A percentile compares a stretch with the other conserved stretches of the same genome.
Conservation (phyloP, 2,329 filamentous ascomycete species). For the Periconia sp. region DNA sequence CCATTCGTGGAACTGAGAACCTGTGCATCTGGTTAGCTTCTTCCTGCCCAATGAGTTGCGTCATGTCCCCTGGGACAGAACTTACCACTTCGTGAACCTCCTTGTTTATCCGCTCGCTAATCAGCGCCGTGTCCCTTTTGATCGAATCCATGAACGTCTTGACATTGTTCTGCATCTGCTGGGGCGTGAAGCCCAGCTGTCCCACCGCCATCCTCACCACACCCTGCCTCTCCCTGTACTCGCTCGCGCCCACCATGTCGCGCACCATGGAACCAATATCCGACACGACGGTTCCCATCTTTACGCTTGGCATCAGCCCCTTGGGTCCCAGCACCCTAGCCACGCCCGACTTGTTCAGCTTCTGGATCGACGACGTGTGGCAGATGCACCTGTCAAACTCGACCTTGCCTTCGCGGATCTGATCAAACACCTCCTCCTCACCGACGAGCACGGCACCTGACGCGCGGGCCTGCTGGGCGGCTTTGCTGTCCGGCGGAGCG, state of each 20-base stretch:
- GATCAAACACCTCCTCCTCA: conserved; percentile 81
- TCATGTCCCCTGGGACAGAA: conserved; percentile 11
- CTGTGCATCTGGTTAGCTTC: conserved; percentile 46
- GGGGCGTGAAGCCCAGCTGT: conserved; percentile 84
- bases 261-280: conserved; percentile 74
- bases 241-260: conserved; percentile 79
- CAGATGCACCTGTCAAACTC: conserved; percentile 89
- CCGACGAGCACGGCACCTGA: conserved; percentile 83
- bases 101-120: conserved; percentile 69
- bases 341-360: conserved; percentile 78
- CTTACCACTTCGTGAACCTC: conserved; percentile 70
- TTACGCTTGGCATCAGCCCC: conserved; percentile 88
- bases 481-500: conserved; percentile 76
- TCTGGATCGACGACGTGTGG: conserved; percentile 74
- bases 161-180: conserved; percentile 83
- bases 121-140: conserved; percentile 71
- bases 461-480: conserved; percentile 71
- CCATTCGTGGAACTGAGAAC: conserved; percentile 86
- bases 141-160: conserved; percentile 73
- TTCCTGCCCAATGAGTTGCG: not conserved
- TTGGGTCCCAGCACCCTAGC: conserved; percentile 82
- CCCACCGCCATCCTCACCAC: conserved; percentile 89
- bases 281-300: conserved; percentile 84
- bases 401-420: conserved; percentile 73
- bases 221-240: conserved; percentile 84